phyloP scores from a whole-genome alignment of 2,329 filamentous ascomycete species.

The Aspergillus sp. region DNA sequence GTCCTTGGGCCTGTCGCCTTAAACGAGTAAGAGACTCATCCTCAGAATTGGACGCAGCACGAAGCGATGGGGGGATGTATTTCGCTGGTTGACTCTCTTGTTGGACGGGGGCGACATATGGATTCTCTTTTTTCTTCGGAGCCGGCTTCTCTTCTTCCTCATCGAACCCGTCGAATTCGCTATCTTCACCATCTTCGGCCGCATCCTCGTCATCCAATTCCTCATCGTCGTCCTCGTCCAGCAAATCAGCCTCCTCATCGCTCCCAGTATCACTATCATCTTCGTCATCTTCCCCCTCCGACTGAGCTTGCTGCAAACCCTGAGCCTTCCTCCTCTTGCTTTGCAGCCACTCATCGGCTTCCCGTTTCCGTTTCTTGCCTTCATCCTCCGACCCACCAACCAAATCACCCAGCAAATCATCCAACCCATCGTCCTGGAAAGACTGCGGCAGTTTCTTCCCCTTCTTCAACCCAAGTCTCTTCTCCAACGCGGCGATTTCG shows the following conservation, averaged over 20 bases:
- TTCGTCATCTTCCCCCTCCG: constrained; percentile 21
- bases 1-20: constrained; percentile 73
- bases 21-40: constrained; percentile 63
- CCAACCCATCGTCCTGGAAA: constrained; percentile 76
- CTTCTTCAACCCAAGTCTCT: constrained; percentile 73
- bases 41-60: constrained; percentile 57
- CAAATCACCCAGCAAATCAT: constrained; percentile 66
- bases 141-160: constrained; percentile 35
- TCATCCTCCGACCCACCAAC: constrained; percentile 49
- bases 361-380: constrained; percentile 52
- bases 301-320: constrained; percentile 18
- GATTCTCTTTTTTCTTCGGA: constrained; percentile 65
- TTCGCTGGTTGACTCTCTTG: constrained; percentile 49
- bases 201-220: constrained; percentile 26
- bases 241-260: constrained; percentile 26
- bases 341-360: constrained; percentile 56
- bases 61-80: constrained; percentile 83
- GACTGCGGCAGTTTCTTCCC: constrained; percentile 66
- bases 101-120: constrained; percentile 68
- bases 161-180: constrained; percentile 30
- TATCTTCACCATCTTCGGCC: constrained; percentile 25
- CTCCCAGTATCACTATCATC: constrained; percentile 24
- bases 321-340: constrained; percentile 51
- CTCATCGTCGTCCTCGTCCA: constrained; percentile 24
- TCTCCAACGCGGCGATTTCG: constrained; percentile 81